These are phyloP conservation scores for Cutaneotrichosporon sp. DNA, from an alignment of 1,284 basidiomycete species.

Conservation along the genomic window DNA sequence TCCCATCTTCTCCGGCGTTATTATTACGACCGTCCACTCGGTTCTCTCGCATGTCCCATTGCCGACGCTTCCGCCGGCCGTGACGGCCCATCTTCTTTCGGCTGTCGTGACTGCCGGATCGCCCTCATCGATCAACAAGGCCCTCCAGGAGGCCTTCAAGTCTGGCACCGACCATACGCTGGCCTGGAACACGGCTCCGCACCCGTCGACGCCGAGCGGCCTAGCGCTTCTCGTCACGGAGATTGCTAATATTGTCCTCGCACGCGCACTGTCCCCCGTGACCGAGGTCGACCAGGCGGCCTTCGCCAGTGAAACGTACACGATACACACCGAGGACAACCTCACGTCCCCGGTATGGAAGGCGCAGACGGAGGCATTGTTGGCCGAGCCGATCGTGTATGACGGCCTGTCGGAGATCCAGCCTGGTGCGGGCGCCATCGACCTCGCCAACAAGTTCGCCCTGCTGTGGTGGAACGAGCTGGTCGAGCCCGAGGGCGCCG, in stretches of 20 bases:
- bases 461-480: slow-evolving; percentile 42
- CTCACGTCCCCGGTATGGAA: slow-evolving; percentile 19
- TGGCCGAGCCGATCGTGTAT: slow-evolving; percentile 17
- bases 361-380: slow-evolving; percentile 25
- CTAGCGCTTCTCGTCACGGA: slow-evolving; percentile 36
- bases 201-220: slow-evolving; percentile 30
- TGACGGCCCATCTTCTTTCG: slow-evolving; percentile 18
- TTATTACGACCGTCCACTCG: slow-evolving; percentile 28
- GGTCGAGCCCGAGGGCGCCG: slow-evolving; percentile 10
- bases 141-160: slow-evolving; percentile 18
- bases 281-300: slow-evolving; percentile 16
- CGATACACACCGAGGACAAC: neutral
- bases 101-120: slow-evolving; percentile 23
- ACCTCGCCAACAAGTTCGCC: slow-evolving; percentile 22
- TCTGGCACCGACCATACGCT: slow-evolving; percentile 12
- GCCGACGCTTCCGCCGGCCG: slow-evolving; percentile 18
- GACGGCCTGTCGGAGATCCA: slow-evolving; percentile 6
- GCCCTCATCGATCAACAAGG: slow-evolving; percentile 32
- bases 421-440: slow-evolving; percentile 20
- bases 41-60: slow-evolving; percentile 30
- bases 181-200: slow-evolving; percentile 26
- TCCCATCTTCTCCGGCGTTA: slow-evolving; percentile 29
- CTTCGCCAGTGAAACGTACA: slow-evolving; percentile 19
- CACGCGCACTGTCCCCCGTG: slow-evolving; percentile 26
- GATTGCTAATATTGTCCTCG: slow-evolving; percentile 35